Evolutionary conservation across 768 basidiomycete genomes (phyloP), one percentile per base, ranked within the genome.

Genomic region (Lyophyllum atratum): DNA sequence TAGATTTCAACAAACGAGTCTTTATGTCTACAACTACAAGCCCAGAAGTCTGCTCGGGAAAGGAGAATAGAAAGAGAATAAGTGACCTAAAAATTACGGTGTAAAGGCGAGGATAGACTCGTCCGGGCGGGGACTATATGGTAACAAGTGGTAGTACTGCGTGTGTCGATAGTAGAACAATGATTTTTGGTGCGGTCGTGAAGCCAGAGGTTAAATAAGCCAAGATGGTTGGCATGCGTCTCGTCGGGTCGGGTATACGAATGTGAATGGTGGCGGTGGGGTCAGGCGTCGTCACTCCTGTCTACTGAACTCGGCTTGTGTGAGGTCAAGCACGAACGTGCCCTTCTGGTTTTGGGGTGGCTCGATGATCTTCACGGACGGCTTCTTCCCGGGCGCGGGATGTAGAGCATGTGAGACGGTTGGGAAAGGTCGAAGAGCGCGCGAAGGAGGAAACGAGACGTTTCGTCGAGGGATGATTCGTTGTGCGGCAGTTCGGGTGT

Each of bases 231-330:
- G 45, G 47, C 45, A 34, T 53, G 47, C 39, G 52, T 34, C n/a
- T 40, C 21, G 33, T 29, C 26, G 52, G 28, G 22, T 5, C 31
- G 39, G 57, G 56, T 60, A 56, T 60, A 51, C 34, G 54, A 40
- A 40, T 6, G 39, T 5, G n/a, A 4, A 40, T n/a, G 39, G n/a
- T 17, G 39, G 28, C 9, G 34, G 21, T 22, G 31, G n/a, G 7
- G 12, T 44, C 29, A 11, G 24, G 47, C 9, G 29, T 47, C 25
- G 47, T 64, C 59, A 76, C 45, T 74, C 76, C 72, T 86, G 86
- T 65, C 90, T 78, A 71, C 89, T 82, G 69, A 94, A 80, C 70
- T 94, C 92, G 8, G 84, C 90, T 69, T 92, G 92, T 0, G 92
- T 92, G 55, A 94, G 80, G 71, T 93, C 82, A 51, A 94, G 84